A percentile compares a stretch with the other conserved stretches of the same genome.
phyloP scores from a whole-genome alignment of 2,329 filamentous ascomycete species.

The Cordyceps farinosa region DNA sequence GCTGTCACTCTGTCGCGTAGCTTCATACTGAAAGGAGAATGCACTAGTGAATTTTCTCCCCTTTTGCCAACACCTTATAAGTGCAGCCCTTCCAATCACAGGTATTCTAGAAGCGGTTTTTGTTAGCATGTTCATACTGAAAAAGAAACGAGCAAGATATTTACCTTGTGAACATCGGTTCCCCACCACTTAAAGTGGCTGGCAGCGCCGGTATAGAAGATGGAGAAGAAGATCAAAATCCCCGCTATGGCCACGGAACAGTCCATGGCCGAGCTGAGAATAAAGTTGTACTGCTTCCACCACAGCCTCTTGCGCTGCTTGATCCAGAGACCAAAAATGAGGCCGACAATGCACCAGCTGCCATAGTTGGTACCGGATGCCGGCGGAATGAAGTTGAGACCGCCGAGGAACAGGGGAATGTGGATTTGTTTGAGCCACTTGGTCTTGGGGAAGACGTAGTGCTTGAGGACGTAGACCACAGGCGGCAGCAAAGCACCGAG shows the following conservation, averaged over 20 bases:
- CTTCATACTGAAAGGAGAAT: not conserved
- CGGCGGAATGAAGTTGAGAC: conserved; percentile 32
- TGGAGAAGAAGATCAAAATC: conserved; percentile 33
- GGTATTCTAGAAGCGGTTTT: conserved; percentile 18
- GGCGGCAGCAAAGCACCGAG: conserved; percentile 48
- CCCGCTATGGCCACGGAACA: conserved; percentile 31
- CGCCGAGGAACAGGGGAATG: conserved; percentile 30
- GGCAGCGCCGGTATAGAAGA: conserved; percentile 30
- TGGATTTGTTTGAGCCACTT: conserved; percentile 30
- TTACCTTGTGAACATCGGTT: conserved; percentile 25
- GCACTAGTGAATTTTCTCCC: conserved; percentile 10
- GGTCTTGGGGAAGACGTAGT: conserved; percentile 24
- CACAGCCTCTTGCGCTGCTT: conserved; percentile 26
- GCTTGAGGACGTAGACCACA: conserved; percentile 38
- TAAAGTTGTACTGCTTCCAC: conserved; percentile 33
- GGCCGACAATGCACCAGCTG: conserved; percentile 30
- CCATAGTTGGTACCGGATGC: conserved; percentile 33
- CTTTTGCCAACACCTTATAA: conserved; percentile 17
- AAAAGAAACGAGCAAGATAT: not conserved
- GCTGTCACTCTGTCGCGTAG: not conserved
- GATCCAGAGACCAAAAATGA: conserved; percentile 27
- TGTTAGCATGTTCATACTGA: not conserved
- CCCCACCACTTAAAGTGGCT: conserved; percentile 31
- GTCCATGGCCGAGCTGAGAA: conserved; percentile 31
- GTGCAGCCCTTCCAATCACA: conserved; percentile 26